Base-by-base conservation (phyloP, 148 eudicot genomes). In the Euryodendron excelsum region DNA sequence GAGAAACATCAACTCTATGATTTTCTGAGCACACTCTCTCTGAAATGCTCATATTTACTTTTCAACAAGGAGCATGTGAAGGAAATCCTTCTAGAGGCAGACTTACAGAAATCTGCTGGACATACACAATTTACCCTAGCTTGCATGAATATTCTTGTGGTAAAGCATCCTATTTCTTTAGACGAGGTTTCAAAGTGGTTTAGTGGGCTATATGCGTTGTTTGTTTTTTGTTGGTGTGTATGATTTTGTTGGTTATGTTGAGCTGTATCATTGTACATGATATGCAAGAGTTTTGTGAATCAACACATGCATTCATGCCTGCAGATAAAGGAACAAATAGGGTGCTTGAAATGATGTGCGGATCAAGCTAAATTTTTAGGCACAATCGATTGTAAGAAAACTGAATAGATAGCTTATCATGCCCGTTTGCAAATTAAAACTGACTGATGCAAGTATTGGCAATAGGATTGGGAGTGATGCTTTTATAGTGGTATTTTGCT, bases 91-190 rank as follows among this genome's bases (percentile, higher is more conserved):
- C 73, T 77, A 62, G 94, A 88, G 83, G 84, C 87, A 61, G 89
- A 86, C 41, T 50, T 70, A 25, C 93, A 86, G 70, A 92, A 92
- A 84, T 86, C 93, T 77, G 82, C 87, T 79, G 95, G 80, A 80
- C 79, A 73, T 72, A 77, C 86, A 44, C 81, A 91, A 72, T 72
- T 79, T 68, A 88, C 89, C 82, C 76, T 85, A 83, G 87, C 99
- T 78, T 93, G 98, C 92, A 93, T 91, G 87, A 88, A 92, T 83
- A 88, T 92, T 77, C 90, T 96, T 73, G 99, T 92, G 98, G 99
- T 96, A 89, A 86, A 76, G 14, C 62, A 58, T 84, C 76, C 36
- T 72, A 5, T 78, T 69, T 31, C 27, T 80, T 5, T 47, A 28
- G 47, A 15, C 9, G 52, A 7, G 8, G 8, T 65, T 62, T 61